Conservation (phyloP, 176 grass and related monocot species). For the Rhynchospora breviuscula region DNA sequence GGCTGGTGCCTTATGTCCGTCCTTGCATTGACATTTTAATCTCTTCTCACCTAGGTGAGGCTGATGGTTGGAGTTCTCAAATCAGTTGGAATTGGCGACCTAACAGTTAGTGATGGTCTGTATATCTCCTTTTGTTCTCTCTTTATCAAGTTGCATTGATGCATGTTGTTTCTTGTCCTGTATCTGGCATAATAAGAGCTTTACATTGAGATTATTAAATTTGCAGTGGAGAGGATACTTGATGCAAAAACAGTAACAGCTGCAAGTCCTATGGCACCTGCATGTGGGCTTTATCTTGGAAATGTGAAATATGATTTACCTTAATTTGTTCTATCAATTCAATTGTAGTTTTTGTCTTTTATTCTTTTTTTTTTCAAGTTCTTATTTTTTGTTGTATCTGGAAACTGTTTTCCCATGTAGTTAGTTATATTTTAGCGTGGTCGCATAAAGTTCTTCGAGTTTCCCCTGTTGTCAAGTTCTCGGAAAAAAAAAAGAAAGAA, state of each 20-base stretch:
- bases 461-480: too few relatives aligned
- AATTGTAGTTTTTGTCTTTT: not conserved
- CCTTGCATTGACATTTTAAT: conserved; percentile 15
- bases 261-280: conserved; percentile 85
- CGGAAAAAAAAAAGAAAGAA: too few relatives aligned
- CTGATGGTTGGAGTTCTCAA: conserved; percentile 94
- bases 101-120: conserved; percentile 61
- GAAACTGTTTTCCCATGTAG: not conserved
- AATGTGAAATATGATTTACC: conserved; percentile 80
- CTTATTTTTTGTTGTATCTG: not conserved
- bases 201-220: conserved; percentile 10
- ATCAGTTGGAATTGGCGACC: conserved; percentile 71
- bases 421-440: too few relatives aligned
- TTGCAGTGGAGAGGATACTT: conserved; percentile 78
- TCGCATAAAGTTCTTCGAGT: not conserved
- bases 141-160: conserved; percentile 6
- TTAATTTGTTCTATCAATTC: conserved; percentile 30
- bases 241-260: conserved; percentile 63
- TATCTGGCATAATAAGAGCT: conserved; percentile 5
- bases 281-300: conserved; percentile 79
- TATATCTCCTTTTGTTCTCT: conserved; percentile 26
- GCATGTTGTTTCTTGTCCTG: conserved; percentile 21
- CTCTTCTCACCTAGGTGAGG: conserved; percentile 56
- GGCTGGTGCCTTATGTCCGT: not conserved
- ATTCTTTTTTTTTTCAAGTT: not conserved